Evolutionary conservation across 495 filamentous ascomycete genomes (phyloP).

Genomic region (Penicillium roqueforti): DNA sequence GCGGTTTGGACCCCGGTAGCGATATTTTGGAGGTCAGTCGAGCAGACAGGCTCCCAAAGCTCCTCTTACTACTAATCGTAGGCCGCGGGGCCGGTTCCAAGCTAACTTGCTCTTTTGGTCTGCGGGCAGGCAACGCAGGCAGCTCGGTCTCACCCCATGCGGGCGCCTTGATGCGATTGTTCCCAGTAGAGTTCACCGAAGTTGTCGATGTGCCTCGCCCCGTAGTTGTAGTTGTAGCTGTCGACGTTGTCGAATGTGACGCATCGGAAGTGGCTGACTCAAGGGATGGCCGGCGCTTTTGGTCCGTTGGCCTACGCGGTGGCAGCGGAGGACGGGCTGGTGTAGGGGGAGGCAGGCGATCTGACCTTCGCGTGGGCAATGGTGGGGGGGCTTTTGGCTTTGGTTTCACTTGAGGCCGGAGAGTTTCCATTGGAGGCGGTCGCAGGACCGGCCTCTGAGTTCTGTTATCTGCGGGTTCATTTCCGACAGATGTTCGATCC

Average conservation of each 20-base stretch:
- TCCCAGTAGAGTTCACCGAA: slow-evolving; percentile 29
- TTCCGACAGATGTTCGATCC: slow-evolving; percentile 35
- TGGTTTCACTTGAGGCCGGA: slow-evolving; percentile 32
- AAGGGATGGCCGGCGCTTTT: slow-evolving; percentile 24
- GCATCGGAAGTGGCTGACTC: slow-evolving; percentile 39
- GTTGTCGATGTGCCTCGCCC: slow-evolving; percentile 30
- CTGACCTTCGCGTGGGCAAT: slow-evolving; percentile 45
- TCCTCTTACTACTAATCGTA: slow-evolving; percentile 19
- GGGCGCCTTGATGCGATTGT: slow-evolving; percentile 36
- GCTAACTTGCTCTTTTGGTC: slow-evolving; percentile 22
- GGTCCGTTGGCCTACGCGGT: slow-evolving; percentile 38
- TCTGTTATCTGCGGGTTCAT: slow-evolving; percentile 35
- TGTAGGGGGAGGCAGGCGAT: slow-evolving; percentile 40
- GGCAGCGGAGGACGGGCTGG: slow-evolving; percentile 39
- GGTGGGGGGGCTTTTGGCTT: slow-evolving; percentile 45
- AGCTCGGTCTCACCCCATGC: slow-evolving; percentile 43
- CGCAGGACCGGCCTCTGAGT: slow-evolving; percentile 20
- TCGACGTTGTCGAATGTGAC: slow-evolving; percentile 37
- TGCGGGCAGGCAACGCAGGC: slow-evolving; percentile 43
- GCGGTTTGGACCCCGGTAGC: slow-evolving; percentile 16
- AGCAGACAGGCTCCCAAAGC: slow-evolving; percentile 17
- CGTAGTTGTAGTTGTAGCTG: slow-evolving; percentile 31
- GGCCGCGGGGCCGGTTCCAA: slow-evolving; percentile 21
- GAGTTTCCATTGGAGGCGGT: slow-evolving; percentile 19
- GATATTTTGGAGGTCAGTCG: slow-evolving; percentile 20